Evolutionary conservation across 345 rosid genomes (phyloP), one percentile per base, ranked within the genome.

Genomic region (Eucalyptus virginea): DNA sequence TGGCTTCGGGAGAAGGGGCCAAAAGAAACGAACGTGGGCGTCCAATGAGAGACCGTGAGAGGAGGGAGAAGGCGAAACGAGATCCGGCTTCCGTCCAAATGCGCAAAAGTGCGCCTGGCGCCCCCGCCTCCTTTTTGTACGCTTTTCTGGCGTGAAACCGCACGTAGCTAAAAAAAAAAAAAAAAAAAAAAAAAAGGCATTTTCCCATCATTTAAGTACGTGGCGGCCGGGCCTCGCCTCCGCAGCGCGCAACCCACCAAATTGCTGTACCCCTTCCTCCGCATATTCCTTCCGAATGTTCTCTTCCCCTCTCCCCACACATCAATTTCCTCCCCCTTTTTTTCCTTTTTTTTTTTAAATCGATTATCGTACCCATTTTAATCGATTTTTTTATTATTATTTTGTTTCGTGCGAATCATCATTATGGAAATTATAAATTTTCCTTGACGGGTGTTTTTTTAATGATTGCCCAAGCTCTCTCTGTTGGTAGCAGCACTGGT

Each of bases 271-370:
- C 40, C 40, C 37, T n/a, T 18, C 44, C 50, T 24, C 88, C 58
- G 91, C 81, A 90, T 90, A 90, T 90, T 88, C 91, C 83, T 85
- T 42, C 24, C 86, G 91, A 88, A 90, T 90, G 89, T 77, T 6
- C 85, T 12, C 14, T 37, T 37, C 81, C 26, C 6, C 81, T 12
- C 26, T 6, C 40, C 13, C 44, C 4, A 18, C 62, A 56, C 62
- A 56, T 26, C 62, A 56, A 9, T 69, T 69, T 32, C 23, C 11
- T 32, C 23, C 8, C 37, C 18, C 72, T 26, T 8, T 1, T 62
- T 26, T 86, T 65, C 1, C 4, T 62, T 81, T 6, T 11, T 4
- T 6, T 47, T 17, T 16, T 10, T 0, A 6, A 10, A 28, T 50
- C 77, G 24, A 15, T 54, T 7, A 13, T 21, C 34, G 54, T 45